Base-by-base conservation (phyloP, 2,329 filamentous ascomycete species). In the Ophiocordyceps camponoti-saundersi region DNA sequence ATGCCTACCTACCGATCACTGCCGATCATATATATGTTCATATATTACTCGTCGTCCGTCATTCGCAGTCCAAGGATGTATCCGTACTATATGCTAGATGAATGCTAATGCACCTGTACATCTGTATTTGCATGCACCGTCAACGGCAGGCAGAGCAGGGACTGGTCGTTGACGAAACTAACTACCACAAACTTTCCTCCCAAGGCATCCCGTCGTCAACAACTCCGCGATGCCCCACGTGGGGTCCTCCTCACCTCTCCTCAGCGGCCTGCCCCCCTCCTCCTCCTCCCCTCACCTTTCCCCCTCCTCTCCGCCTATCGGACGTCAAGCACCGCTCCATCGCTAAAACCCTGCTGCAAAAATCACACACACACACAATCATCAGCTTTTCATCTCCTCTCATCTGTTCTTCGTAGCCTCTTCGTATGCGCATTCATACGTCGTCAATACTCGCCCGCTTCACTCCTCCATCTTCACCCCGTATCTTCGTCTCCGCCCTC, bases 351-450 rank as follows among this genome's bases (percentile, higher is more conserved):
- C n/a, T 16, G 6, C n/a, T 11, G n/a, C n/a, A n/a, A n/a, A n/a
- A n/a, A n/a, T n/a, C n/a, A n/a, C 34, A 36, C 16, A 13, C 34
- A 15, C 30, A 10, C 11, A 36, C 34, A 16, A 36, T 6, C 34
- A 16, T 16, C 39, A 21, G n/a, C 10, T 21, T 18, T 20, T 6
- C 30, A 36, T 23, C 40, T 18, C 7, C 12, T 5, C 12, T 6
- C 7, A 12, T 42, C 12, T 15, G n/a, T n/a, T 42, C 18, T 42
- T 18, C 16, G 10, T 21, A 8, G 3, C 15, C 20, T n/a, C 22
- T 18, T 20, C 47, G 48, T 52, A 58, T 53, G 56, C 23, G 8
- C 23, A 26, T 26, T 8, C 23, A 26, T 58, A 58, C 54, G 56
- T 58, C 55, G 50, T 42, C 53, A 45, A 39, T 48, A 34, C 42